These are phyloP conservation scores for Millerozyma acaciae DNA, from an alignment of 805 yeast genomes.

Conservation along the genomic window DNA sequence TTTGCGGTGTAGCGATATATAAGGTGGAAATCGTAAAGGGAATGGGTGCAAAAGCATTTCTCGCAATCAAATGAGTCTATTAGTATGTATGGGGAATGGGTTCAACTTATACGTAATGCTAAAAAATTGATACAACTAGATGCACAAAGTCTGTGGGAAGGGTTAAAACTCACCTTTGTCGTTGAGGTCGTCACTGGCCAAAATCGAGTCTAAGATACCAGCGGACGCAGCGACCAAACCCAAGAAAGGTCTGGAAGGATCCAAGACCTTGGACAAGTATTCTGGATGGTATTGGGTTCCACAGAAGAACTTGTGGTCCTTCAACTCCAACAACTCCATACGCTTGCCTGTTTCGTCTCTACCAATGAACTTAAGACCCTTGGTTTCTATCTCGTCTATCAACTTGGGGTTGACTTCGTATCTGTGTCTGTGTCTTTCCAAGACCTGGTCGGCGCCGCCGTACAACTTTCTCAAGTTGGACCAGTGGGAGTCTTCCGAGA, in stretches of 20 bases:
- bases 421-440: conserved; percentile 97
- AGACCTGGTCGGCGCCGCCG: conserved; percentile 63
- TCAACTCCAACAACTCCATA: conserved; percentile 90
- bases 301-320: conserved; percentile 83
- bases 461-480: conserved; percentile 73
- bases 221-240: conserved; percentile 94
- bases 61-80: no score
- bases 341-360: conserved; percentile 86
- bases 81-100: no score
- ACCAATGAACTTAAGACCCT: conserved; percentile 88
- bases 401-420: conserved; percentile 92
- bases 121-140: neutral
- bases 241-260: conserved; percentile 93
- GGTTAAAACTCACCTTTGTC: conserved; percentile 40
- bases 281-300: conserved; percentile 99
- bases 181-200: conserved; percentile 43
- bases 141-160: neutral
- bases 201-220: conserved; percentile 70
- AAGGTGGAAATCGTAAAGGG: no score
- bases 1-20: no score
- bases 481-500: conserved; percentile 63
- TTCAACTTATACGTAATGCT: no score
- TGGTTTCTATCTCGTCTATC: conserved; percentile 62
- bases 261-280: conserved; percentile 91
- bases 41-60: no score